Evolutionary conservation across 768 basidiomycete genomes (phyloP), one percentile per base, ranked within the genome.

Genomic region (Pholiota microspora): DNA sequence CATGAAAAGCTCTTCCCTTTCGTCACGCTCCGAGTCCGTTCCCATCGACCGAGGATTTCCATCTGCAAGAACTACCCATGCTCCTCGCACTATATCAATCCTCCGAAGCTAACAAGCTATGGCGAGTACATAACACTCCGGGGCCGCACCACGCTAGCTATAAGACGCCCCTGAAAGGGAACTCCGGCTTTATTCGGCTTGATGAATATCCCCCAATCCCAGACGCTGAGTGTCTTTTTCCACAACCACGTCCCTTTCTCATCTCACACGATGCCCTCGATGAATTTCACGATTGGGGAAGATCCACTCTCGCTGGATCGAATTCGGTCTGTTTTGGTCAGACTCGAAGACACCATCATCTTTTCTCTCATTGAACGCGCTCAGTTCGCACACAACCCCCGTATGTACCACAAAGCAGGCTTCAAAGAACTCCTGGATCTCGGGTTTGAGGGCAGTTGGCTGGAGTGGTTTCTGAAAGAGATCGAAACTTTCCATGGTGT

Each of bases 261-360:
- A 7, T 45, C 36, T 21, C 48, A 53, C 53, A 69, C 45, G 44
- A 84, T 86, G 83, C 76, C 80, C 56, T 81, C 75, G 46, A 68
- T 83, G 58, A 94, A 93, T 66, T 90, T 88, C 59, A 82, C 83
- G 70, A 75, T 83, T 58, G 78, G 78, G 32, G 86, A 92, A 58
- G 87, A 95, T 67, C 92, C 94, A 1, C 80, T 98, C 12, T 90
- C 88, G 16, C 76, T 96, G n/a, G 89, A 94, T 45, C 79, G 84
- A 56, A 98, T 99, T 63, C 79, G 97, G 53, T 84, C 85, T 18
- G 89, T 94, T 45, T 77, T 99, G 13, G 85, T 80, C 58, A 83
- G 97, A 24, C 83, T 99, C 21, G 97, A 99, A 68, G 97, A 99
- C 63, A 99, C 96, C 18, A 98, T 99, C 76, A 98, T 98, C 70